Conservation (phyloP, 805 yeast species). For the Saturnispora kantuleensis region DNA sequence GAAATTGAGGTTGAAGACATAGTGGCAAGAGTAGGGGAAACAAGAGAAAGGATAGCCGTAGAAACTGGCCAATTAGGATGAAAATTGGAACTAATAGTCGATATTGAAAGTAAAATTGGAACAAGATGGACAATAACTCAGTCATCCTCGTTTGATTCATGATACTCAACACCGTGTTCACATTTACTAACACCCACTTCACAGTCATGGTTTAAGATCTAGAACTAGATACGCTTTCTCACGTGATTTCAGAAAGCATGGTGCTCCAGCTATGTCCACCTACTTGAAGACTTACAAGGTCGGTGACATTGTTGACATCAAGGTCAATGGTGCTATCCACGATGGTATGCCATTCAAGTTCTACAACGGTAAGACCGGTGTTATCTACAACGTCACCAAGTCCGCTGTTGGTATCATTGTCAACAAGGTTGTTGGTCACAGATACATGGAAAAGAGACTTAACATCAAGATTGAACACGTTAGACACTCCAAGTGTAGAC, state of each 20-base stretch:
- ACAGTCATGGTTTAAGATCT: constrained; percentile 98
- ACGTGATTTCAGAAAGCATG: constrained; percentile 98
- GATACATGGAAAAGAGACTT: constrained; percentile 98
- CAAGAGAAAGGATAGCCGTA: not conserved
- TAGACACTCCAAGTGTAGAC: constrained; percentile 99
- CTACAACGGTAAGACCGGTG: constrained; percentile 99
- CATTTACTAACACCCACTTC: constrained; percentile 14
- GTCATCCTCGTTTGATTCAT: too few relatives aligned
- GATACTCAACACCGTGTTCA: too few relatives aligned
- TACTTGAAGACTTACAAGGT: constrained; percentile 97
- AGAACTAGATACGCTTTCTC: constrained; percentile 99
- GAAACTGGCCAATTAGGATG: not conserved
- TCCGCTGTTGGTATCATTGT: constrained; percentile 95
- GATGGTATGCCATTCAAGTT: constrained; percentile 99
- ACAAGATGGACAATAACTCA: too few relatives aligned
- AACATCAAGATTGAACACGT: constrained; percentile 98
- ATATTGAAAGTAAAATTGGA: too few relatives aligned
- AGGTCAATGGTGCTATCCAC: constrained; percentile 98
- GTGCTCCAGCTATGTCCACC: constrained; percentile 87
- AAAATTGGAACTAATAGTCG: too few relatives aligned
- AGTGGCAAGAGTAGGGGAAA: too few relatives aligned
- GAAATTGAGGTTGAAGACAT: not conserved
- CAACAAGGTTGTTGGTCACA: constrained; percentile 98
- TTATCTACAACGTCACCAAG: constrained; percentile 97
- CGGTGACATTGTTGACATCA: constrained; percentile 99